phyloP scores from a whole-genome alignment of 257 asterid genomes.

The Gentiana straminea region DNA sequence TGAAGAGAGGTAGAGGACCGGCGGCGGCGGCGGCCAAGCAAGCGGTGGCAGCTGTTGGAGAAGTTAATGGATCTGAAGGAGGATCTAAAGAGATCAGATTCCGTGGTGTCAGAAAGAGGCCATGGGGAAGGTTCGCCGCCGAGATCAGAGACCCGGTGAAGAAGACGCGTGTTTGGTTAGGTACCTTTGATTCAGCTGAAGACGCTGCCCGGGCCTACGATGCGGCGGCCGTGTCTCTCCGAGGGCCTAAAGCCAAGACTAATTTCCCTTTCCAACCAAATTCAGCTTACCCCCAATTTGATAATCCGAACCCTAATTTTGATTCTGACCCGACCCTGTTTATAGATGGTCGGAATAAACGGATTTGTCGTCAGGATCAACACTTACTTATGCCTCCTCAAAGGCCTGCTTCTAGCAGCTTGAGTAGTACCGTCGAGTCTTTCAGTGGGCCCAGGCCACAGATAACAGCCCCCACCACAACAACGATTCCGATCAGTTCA shows the following conservation, averaged over 20 bases:
- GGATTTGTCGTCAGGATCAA: constrained; percentile 28
- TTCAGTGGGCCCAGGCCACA: constrained; percentile 50
- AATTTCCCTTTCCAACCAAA: constrained; percentile 31
- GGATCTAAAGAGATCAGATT: constrained; percentile 43
- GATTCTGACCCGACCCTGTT: constrained; percentile 8
- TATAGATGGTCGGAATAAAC: constrained; percentile 11
- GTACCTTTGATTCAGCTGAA: constrained; percentile 66
- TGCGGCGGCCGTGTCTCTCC: constrained; percentile 49
- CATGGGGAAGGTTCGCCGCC: constrained; percentile 64
- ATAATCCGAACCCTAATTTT: constrained; percentile 6
- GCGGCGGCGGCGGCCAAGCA: constrained; percentile 15
- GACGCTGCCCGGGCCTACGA: constrained; percentile 67
- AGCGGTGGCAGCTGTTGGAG: constrained; percentile 16
- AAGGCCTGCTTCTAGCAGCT: constrained; percentile 51
- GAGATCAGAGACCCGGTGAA: constrained; percentile 69
- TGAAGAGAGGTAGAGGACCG: constrained; percentile 42
- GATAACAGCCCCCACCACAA: constrained; percentile 13
- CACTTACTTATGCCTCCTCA: constrained; percentile 28
- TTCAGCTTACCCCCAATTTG: constrained; percentile 3
- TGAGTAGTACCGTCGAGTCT: constrained; percentile 69
- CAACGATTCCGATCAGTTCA: constrained; percentile 22
- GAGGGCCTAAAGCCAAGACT: constrained; percentile 54
- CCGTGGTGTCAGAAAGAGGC: constrained; percentile 62
- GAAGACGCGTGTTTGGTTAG: constrained; percentile 64
- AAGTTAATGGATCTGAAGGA: constrained; percentile 38